phyloP scores from a whole-genome alignment of 2,329 filamentous ascomycete species.

The Fusarium coicis region DNA sequence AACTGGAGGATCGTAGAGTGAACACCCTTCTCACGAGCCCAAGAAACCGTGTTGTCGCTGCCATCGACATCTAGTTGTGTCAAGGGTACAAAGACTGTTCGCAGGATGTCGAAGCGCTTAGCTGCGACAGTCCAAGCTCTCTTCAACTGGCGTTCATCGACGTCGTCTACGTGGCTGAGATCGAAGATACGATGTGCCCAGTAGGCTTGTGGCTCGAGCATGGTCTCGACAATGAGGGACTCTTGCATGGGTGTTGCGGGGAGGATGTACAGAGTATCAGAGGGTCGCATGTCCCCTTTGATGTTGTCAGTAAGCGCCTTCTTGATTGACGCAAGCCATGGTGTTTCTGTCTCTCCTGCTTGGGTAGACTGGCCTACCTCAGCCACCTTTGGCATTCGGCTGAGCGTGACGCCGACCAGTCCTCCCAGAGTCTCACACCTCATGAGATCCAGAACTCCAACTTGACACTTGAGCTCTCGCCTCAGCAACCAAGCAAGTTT shows the following conservation, averaged over 20 bases:
- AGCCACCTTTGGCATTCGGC: background rate
- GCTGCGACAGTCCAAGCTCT: constrained; percentile 11
- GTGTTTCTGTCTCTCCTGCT: background rate
- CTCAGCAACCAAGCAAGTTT: constrained; percentile 19
- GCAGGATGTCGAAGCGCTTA: constrained; percentile 11
- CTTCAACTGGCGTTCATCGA: constrained; percentile 6
- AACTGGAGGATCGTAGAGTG: constrained; percentile 12
- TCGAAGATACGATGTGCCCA: constrained; percentile 28
- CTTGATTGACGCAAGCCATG: constrained; percentile 7
- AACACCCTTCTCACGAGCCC: constrained; percentile 1
- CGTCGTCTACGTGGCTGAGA: background rate
- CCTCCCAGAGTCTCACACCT: constrained; percentile 8
- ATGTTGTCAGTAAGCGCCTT: background rate
- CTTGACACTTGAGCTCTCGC: constrained; percentile 8
- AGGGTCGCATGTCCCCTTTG: background rate
- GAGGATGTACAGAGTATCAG: background rate
- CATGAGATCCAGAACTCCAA: constrained; percentile 26
- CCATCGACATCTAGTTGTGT: background rate
- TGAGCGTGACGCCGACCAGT: background rate
- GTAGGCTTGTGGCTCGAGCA: constrained; percentile 21
- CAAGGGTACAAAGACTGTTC: constrained; percentile 14
- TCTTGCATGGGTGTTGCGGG: constrained; percentile 22
- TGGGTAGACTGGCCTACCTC: no score
- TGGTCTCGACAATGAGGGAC: constrained; percentile 22
- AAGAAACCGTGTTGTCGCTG: background rate